Conservation (phyloP, 1,284 basidiomycete species). For the Ustilago tritici region DNA sequence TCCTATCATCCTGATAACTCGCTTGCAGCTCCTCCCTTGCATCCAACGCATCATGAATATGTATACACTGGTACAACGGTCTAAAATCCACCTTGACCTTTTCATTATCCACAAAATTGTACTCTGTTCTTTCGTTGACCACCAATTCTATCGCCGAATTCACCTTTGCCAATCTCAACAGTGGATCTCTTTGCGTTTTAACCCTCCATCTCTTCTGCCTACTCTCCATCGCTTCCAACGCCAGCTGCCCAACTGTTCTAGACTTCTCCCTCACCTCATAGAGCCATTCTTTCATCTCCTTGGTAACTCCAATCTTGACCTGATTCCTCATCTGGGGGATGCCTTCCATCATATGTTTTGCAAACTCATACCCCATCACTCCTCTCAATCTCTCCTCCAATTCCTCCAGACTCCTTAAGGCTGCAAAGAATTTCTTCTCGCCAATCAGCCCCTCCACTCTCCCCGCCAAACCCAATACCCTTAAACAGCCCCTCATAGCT, state of each 20-base stretch:
- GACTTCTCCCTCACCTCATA: conserved; percentile 92
- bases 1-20: conserved; percentile 94
- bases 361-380: conserved; percentile 86
- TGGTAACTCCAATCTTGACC: conserved; percentile 92
- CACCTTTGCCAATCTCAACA: conserved; percentile 79
- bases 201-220: conserved; percentile 85
- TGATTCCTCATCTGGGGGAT: conserved; percentile 88
- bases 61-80: conserved; percentile 95
- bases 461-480: conserved; percentile 93
- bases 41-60: conserved; percentile 93
- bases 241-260: conserved; percentile 85
- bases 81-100: conserved; percentile 90
- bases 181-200: conserved; percentile 62
- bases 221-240: conserved; percentile 88
- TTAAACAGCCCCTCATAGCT: conserved; percentile 88
- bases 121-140: conserved; percentile 92
- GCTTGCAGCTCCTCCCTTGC: conserved; percentile 87
- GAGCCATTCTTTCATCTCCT: conserved; percentile 96
- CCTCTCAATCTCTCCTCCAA: conserved; percentile 89
- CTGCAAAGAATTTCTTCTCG: conserved; percentile 93
- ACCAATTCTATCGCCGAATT: conserved; percentile 95
- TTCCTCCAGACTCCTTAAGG: conserved; percentile 73
- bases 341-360: conserved; percentile 89
- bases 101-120: conserved; percentile 91
- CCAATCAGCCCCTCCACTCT: conserved; percentile 91